Evolutionary conservation across 1,139 yeast genomes (phyloP).

Genomic region (Suhomyces terraborum): DNA sequence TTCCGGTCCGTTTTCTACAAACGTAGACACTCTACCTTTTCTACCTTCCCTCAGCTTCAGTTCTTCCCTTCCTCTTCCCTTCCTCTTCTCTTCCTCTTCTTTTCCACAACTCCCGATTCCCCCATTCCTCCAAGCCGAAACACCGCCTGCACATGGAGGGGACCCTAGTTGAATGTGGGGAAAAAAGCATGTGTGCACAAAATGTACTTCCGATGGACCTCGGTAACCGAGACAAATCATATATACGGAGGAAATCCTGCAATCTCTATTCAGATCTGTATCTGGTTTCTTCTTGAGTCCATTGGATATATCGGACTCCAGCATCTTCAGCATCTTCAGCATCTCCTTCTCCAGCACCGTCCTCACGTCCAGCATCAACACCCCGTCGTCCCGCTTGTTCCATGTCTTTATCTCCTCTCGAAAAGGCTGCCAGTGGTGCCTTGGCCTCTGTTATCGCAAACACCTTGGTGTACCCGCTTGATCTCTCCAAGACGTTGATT

Average conservation of each 20-base stretch:
- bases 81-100: too few relatives aligned
- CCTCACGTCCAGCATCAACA: too few relatives aligned
- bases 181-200: slow-evolving; percentile 11
- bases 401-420: slow-evolving; percentile 56
- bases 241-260: slow-evolving; percentile 2
- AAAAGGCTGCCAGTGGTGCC: slow-evolving; percentile 84
- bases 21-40: too few relatives aligned
- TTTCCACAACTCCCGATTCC: too few relatives aligned
- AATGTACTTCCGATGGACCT: slow-evolving; percentile 6
- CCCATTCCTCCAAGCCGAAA: slow-evolving; percentile 1
- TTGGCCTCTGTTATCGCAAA: slow-evolving; percentile 83
- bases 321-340: neutral
- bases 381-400: too few relatives aligned
- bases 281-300: neutral
- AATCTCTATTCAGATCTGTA: neutral
- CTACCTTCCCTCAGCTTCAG: too few relatives aligned
- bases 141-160: neutral
- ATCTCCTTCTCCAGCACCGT: neutral
- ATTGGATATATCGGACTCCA: neutral
- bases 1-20: too few relatives aligned
- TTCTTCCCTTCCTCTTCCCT: too few relatives aligned
- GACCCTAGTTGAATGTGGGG: slow-evolving; percentile 9
- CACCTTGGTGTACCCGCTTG: slow-evolving; percentile 75
- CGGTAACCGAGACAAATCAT: slow-evolving; percentile 8
- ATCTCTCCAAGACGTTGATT: slow-evolving; percentile 69